phyloP scores from a whole-genome alignment of 371 early-diverging fungal species.

The Rhizopus arrhizus region DNA sequence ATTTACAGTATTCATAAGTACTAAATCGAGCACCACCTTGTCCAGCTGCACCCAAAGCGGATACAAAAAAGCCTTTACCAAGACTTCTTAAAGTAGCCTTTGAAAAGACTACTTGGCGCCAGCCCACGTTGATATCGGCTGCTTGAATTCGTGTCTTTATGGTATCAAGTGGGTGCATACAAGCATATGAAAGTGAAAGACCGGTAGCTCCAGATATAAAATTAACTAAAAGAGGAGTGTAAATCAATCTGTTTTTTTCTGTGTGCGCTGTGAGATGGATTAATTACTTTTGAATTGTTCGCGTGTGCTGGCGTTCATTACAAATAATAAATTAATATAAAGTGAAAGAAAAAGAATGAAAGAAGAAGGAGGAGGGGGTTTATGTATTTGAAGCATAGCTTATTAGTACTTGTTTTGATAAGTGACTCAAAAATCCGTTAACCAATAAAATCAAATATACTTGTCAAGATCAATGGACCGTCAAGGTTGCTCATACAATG shows the following conservation, averaged over 20 bases:
- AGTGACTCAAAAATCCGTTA: background rate
- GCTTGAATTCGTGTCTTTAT: constrained; percentile 68
- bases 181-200: constrained; percentile 68
- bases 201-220: constrained; percentile 71
- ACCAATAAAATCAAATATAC: background rate
- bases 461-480: constrained; percentile 8
- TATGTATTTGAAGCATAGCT: background rate
- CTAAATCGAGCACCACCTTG: constrained; percentile 80
- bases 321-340: no score
- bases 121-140: constrained; percentile 47
- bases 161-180: constrained; percentile 77
- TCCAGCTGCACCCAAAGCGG: constrained; percentile 72
- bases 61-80: constrained; percentile 69
- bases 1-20: constrained; percentile 77
- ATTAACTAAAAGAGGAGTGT: constrained; percentile 46
- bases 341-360: constrained; percentile 2
- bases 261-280: background rate
- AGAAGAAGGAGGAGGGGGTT: background rate
- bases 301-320: background rate
- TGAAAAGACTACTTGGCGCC: constrained; percentile 53
- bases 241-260: background rate
- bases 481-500: constrained; percentile 24
- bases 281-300: constrained; percentile 31
- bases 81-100: constrained; percentile 57
- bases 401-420: constrained; percentile 5